Conservation (phyloP, 257 asterid species). For the Thymus mandschuricus region DNA sequence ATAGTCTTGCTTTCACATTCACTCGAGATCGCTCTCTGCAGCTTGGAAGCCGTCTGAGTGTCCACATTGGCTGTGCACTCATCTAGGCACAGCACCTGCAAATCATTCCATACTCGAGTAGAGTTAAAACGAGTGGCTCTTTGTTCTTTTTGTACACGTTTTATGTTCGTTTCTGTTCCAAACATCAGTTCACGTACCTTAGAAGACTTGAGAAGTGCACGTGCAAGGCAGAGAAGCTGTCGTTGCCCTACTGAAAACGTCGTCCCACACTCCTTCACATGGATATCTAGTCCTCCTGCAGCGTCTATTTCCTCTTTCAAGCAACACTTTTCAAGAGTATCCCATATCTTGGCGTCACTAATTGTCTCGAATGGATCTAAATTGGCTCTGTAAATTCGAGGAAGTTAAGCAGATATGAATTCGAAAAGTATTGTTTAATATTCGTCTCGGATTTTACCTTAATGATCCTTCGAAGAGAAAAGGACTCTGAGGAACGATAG, state of each 20-base stretch:
- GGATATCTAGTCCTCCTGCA: slow-evolving; percentile 76
- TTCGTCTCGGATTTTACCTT: slow-evolving; percentile 48
- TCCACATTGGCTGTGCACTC: slow-evolving; percentile 93
- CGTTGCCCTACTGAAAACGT: slow-evolving; percentile 95
- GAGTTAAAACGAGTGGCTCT: background rate
- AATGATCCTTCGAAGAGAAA: slow-evolving; percentile 92
- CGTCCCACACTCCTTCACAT: slow-evolving; percentile 77
- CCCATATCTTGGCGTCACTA: slow-evolving; percentile 70
- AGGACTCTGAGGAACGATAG: slow-evolving; percentile 91
- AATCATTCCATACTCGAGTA: background rate
- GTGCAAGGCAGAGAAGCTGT: slow-evolving; percentile 96
- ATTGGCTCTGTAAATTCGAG: slow-evolving; percentile 59
- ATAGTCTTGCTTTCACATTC: slow-evolving; percentile 64
- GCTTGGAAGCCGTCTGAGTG: slow-evolving; percentile 79
- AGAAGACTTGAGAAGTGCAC: slow-evolving; percentile 82
- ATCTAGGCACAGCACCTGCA: slow-evolving; percentile 85
- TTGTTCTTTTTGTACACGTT: background rate
- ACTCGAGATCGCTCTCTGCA: slow-evolving; percentile 63
- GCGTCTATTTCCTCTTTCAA: slow-evolving; percentile 83
- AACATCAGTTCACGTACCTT: slow-evolving; percentile 45
- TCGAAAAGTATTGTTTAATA: background rate
- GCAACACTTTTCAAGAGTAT: slow-evolving; percentile 70
- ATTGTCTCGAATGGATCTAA: slow-evolving; percentile 66
- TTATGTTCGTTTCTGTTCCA: background rate
- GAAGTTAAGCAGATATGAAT: background rate